Percentiles rank a stretch among this genome's conserved stretches.
Evolutionary conservation across 305 asterid genomes (phyloP).

Genomic region (Plantago coronopus): DNA sequence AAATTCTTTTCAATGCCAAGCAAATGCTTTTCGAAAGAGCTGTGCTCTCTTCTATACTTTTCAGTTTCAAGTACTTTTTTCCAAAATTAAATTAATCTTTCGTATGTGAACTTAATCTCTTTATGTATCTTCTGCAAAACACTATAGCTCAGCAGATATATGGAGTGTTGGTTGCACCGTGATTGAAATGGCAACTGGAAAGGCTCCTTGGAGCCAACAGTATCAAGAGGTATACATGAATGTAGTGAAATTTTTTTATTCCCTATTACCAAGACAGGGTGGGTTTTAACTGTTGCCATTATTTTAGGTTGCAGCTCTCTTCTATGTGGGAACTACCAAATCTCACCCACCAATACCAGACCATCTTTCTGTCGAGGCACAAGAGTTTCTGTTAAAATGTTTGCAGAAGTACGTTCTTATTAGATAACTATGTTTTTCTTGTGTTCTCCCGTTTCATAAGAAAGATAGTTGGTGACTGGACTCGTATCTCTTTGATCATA

Average conservation of each 20-base stretch:
- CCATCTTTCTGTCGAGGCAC: conserved; percentile 70
- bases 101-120: background rate
- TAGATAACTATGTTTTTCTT: conserved; percentile 8
- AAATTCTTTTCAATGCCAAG: no score
- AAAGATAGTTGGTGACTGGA: no score
- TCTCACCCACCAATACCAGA: conserved; percentile 91
- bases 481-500: background rate
- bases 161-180: conserved; percentile 94
- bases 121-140: conserved; percentile 14
- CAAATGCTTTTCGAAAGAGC: no score
- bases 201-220: conserved; percentile 94
- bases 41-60: background rate
- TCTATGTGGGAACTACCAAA: conserved; percentile 79
- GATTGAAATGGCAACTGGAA: conserved; percentile 91
- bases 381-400: conserved; percentile 71
- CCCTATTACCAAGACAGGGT: conserved; percentile 7
- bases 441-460: conserved; percentile 4
- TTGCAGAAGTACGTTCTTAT: conserved; percentile 62
- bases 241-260: conserved; percentile 15
- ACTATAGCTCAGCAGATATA: conserved; percentile 76
- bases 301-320: conserved; percentile 79
- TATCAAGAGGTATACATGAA: conserved; percentile 63
- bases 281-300: conserved; percentile 13
- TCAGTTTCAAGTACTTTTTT: background rate
- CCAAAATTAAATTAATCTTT: background rate